Conservation (phyloP, 1,139 yeast genomes). For the Ogataea hybrid region DNA sequence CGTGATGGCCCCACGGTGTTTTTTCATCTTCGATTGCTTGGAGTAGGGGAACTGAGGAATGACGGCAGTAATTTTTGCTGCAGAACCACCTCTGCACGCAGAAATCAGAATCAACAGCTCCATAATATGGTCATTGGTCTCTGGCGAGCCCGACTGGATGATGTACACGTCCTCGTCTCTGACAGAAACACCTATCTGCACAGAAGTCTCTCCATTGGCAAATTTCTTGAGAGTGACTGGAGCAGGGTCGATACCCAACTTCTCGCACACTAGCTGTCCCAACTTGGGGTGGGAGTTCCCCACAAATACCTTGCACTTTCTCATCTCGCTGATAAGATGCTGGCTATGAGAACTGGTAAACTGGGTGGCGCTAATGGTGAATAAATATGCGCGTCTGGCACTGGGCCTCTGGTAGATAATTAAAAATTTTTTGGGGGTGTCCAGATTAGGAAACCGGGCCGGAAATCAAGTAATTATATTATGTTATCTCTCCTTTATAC, state of each 20-base stretch:
- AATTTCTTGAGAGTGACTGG: constrained; percentile 89
- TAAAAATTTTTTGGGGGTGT: constrained; percentile 5
- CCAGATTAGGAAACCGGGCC: constrained; percentile 9
- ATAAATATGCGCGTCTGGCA: constrained; percentile 1
- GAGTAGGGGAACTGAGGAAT: constrained; percentile 99
- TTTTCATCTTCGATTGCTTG: constrained; percentile 96
- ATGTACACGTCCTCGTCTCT: constrained; percentile 97
- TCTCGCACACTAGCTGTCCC: constrained; percentile 84
- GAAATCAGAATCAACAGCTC: constrained; percentile 88
- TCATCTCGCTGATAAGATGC: constrained; percentile 48
- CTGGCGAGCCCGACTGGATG: constrained; percentile 88
- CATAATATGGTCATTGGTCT: constrained; percentile 94
- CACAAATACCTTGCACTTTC: constrained; percentile 94
- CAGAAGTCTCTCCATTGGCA: constrained; percentile 96
- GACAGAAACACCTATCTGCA: constrained; percentile 90
- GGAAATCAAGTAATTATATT: constrained; percentile 6
- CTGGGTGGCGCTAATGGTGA: constrained; percentile 5
- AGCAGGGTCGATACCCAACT: constrained; percentile 93
- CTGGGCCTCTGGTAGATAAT: constrained; percentile 1
- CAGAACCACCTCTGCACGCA: constrained; percentile 97
- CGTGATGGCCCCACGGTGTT: constrained; percentile 97
- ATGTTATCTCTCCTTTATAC: not conserved
- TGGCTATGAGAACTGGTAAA: not conserved
- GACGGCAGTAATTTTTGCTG: constrained; percentile 96
- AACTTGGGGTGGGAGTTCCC: constrained; percentile 96